A percentile compares a stretch with the other conserved stretches of the same genome.
phyloP scores from a whole-genome alignment of 495 filamentous ascomycete species.

The Trichoderma erinaceum region DNA sequence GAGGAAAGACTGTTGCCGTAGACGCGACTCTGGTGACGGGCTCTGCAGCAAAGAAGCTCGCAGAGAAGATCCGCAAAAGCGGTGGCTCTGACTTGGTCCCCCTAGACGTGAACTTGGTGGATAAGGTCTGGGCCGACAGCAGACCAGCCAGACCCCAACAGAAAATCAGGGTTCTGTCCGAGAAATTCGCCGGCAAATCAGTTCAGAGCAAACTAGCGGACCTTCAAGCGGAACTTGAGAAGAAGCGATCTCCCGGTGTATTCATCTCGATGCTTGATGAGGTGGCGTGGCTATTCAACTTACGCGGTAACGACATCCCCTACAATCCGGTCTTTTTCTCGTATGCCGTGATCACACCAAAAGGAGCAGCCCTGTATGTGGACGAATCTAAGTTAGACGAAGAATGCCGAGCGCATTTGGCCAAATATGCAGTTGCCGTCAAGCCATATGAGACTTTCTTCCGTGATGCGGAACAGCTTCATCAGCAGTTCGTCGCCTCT shows the following conservation, averaged over 20 bases:
- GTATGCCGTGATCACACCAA: constrained; percentile 82
- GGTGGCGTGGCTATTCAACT: constrained; percentile 95
- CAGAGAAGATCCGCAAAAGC: constrained; percentile 81
- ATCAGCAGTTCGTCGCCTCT: constrained; percentile 32
- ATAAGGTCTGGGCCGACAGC: constrained; percentile 73
- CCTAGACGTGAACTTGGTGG: constrained; percentile 75
- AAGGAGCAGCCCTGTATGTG: constrained; percentile 76
- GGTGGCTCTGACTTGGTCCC: constrained; percentile 69
- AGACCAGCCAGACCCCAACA: constrained; percentile 72
- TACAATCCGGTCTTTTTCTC: constrained; percentile 99
- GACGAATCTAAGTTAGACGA: constrained; percentile 68
- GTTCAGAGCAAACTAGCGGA: constrained; percentile 80
- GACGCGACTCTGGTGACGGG: constrained; percentile 86
- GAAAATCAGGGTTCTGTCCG: constrained; percentile 59
- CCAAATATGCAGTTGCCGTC: constrained; percentile 59
- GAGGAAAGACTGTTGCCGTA: constrained; percentile 81
- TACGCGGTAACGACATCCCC: constrained; percentile 92
- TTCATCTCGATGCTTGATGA: constrained; percentile 96
- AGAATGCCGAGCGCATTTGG: constrained; percentile 65
- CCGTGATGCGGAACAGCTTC: constrained; percentile 61
- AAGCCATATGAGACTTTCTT: constrained; percentile 85
- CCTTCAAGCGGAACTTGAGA: constrained; percentile 84
- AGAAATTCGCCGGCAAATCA: constrained; percentile 75
- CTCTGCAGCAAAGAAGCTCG: constrained; percentile 76
- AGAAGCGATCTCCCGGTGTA: constrained; percentile 82